These are phyloP conservation scores for Gossypium mustelinum DNA, from an alignment of 345 rosid species.

Conservation along the genomic window DNA sequence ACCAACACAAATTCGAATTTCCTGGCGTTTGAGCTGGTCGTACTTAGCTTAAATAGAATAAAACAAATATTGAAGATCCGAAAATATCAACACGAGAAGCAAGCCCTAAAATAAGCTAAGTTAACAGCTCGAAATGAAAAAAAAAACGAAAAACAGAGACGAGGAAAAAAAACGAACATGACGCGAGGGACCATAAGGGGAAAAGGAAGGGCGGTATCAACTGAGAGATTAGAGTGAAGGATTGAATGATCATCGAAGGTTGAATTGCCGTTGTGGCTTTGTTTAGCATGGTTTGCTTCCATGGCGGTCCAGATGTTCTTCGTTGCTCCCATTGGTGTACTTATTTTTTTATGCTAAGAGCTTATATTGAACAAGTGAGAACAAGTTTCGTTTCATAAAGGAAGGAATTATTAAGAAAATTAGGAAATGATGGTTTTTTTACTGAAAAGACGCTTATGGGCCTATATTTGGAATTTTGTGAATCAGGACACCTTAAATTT, in stretches of 20 bases:
- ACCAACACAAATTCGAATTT: not conserved
- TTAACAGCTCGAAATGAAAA: not conserved
- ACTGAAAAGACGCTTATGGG: not conserved
- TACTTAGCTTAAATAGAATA: not conserved
- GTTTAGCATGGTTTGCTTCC: conserved; percentile 27
- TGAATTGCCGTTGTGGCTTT: not conserved
- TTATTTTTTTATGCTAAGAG: not conserved
- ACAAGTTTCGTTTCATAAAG: not conserved
- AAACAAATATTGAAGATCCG: not conserved
- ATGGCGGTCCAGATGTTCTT: conserved; percentile 41
- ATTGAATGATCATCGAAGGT: conserved; percentile 26
- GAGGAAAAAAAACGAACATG: conserved; percentile 43
- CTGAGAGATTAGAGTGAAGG: conserved; percentile 41
- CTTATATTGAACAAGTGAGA: not conserved
- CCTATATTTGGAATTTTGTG: not conserved
- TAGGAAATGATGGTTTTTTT: not conserved
- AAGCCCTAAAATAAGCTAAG: not conserved
- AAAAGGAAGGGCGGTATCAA: conserved; percentile 57
- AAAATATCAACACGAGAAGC: not conserved
- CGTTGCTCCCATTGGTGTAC: conserved; percentile 41
- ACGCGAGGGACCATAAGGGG: conserved; percentile 54
- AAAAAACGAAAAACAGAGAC: not conserved
- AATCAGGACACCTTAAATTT: too few species aligned
- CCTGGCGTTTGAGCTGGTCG: not conserved
- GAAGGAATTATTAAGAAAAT: not conserved